A percentile compares a stretch with the other conserved stretches of the same genome.
Evolutionary conservation across 1,139 yeast genomes (phyloP).

Genomic region (Blastobotrys apis): DNA sequence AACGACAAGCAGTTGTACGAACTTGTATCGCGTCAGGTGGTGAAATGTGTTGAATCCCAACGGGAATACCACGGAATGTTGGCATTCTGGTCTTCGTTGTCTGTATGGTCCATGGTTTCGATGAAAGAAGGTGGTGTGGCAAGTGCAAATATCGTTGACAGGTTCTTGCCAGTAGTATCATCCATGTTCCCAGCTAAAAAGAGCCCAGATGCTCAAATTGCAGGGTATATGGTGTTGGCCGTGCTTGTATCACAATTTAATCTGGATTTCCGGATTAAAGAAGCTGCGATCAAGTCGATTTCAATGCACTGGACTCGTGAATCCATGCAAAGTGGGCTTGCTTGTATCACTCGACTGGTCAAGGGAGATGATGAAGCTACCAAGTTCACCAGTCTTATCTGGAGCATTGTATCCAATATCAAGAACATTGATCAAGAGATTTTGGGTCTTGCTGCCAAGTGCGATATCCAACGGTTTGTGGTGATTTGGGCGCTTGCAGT

Average conservation of each 20-base stretch:
- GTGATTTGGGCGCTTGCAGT: constrained; percentile 30
- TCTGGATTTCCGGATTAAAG: constrained; percentile 55
- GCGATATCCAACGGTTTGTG: constrained; percentile 31
- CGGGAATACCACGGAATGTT: constrained; percentile 58
- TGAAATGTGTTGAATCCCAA: constrained; percentile 42
- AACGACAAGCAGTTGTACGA: constrained; percentile 65
- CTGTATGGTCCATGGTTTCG: constrained; percentile 62
- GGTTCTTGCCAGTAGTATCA: constrained; percentile 45
- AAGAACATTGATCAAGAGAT: constrained; percentile 24
- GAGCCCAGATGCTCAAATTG: constrained; percentile 65
- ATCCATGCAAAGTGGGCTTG: constrained; percentile 35
- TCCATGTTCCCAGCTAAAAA: constrained; percentile 29
- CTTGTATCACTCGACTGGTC: constrained; percentile 38
- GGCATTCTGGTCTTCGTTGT: constrained; percentile 70
- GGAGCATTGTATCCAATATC: neutral
- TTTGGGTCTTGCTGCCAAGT: constrained; percentile 26
- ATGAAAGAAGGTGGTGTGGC: constrained; percentile 36
- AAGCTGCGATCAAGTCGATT: constrained; percentile 69
- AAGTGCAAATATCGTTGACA: constrained; percentile 39
- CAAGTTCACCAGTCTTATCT: constrained; percentile 20
- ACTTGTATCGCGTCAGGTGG: constrained; percentile 57
- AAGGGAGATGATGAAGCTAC: constrained; percentile 21
- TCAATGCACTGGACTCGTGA: constrained; percentile 43
- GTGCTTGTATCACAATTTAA: constrained; percentile 74
- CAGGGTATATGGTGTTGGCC: constrained; percentile 76